These are phyloP conservation scores for Capsella bursapastoris DNA, from an alignment of 345 rosid genomes.

Conservation along the genomic window DNA sequence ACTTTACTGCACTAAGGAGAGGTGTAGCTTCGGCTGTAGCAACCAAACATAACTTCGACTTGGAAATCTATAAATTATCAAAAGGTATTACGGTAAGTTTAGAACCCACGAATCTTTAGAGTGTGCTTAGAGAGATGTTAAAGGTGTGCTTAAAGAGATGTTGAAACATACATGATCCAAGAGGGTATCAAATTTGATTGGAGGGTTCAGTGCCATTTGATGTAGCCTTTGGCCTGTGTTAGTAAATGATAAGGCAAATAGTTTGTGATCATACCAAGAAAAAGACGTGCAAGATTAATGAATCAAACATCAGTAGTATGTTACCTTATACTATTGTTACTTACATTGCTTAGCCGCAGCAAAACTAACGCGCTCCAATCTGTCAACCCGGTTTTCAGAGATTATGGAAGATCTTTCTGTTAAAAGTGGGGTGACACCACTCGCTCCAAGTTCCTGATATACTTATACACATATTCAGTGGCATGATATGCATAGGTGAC, in stretches of 20 bases:
- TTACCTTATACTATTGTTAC: conserved; percentile 9
- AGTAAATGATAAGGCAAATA: conserved; percentile 2
- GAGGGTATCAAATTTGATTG: conserved; percentile 56
- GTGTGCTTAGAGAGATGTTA: conserved; percentile 11
- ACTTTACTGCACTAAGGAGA: conserved; percentile 58
- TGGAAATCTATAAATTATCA: conserved; percentile 53
- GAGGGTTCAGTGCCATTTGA: conserved; percentile 78
- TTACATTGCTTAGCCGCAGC: conserved; percentile 93
- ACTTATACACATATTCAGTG: conserved; percentile 12
- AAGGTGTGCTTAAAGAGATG: conserved; percentile 9
- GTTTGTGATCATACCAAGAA: conserved; percentile 6
- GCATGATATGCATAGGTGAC: neutral
- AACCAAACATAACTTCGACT: conserved; percentile 69
- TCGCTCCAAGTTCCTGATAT: conserved; percentile 81
- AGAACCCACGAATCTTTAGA: neutral
- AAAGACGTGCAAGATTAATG: neutral
- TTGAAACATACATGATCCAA: conserved; percentile 60
- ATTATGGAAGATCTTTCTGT: conserved; percentile 73
- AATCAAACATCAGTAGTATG: neutral
- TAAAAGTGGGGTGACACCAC: conserved; percentile 81
- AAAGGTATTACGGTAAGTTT: neutral
- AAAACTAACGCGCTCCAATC: conserved; percentile 74
- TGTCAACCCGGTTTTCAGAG: conserved; percentile 77
- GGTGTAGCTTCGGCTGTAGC: conserved; percentile 87
- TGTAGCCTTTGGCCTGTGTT: conserved; percentile 78